Base-by-base conservation (phyloP, 768 basidiomycete species). In the Russula compacta region DNA sequence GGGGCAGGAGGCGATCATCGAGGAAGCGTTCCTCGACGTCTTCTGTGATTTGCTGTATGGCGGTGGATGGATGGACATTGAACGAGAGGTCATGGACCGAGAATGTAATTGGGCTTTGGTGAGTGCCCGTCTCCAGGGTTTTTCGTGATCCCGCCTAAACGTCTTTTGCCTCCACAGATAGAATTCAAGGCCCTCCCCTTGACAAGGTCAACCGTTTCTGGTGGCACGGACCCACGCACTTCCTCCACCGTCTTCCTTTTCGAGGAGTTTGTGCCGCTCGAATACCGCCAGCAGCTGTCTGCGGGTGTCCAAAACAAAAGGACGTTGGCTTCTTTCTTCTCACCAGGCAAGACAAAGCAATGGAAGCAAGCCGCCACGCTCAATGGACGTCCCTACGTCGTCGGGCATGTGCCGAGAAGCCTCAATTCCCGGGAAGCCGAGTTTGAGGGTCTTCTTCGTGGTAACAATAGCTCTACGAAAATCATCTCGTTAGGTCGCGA, bases 101-200 rank as follows among this genome's bases (percentile, higher is more conserved):
- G 91, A 95, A 65, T 90, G 91, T 67, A 93, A 92, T 69, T 98
- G 93, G 93, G 91, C 87, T 19, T 66, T 98, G 77, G 94, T 95
- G 69, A 74, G 84, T 76, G 42, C 4, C 62, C 44, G 32, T 38
- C 8, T 61, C 38, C 9, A 47, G 42, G 19, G 17, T 24, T 6
- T 47, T 47, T 43, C 21, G 52, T 32, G 8, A 24, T 39, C 39
- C 7, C 36, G 15, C 47, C 11, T 35, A 50, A 15, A 32, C 29
- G 35, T 40, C 5, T 19, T 33, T 32, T 14, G 11, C 35, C 24
- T 24, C 55, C 10, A 8, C 65, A 95, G 88, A 83, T 95, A 54
- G 92, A 95, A 70, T 97, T 86, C 77, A 95, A 90, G 68, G 83
- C 91, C 0, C 76, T 87, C 1, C 84, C 89, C 51, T 36, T 79